Percentiles rank a stretch among this genome's conserved stretches.
These are phyloP conservation scores for Daldinia grandis DNA, from an alignment of 495 filamentous ascomycete species.

Conservation along the genomic window DNA sequence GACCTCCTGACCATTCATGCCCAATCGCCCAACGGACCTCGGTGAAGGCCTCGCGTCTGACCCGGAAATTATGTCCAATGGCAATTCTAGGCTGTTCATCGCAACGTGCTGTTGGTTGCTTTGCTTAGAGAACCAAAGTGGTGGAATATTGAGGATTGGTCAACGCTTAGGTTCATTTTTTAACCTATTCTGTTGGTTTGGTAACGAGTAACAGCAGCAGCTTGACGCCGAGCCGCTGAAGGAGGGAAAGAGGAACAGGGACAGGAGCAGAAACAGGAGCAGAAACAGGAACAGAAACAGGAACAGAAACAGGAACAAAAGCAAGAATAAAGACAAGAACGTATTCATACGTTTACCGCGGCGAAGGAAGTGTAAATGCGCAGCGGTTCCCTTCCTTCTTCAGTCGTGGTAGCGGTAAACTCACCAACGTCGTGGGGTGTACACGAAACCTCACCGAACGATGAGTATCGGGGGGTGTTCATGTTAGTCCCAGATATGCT, in stretches of 20 bases:
- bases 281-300: not conserved
- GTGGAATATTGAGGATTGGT: conserved; percentile 37
- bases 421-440: conserved; percentile 19
- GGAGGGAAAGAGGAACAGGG: conserved; percentile 4
- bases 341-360: conserved; percentile 20
- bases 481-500: conserved; percentile 27
- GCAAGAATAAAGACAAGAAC: no score
- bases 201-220: conserved; percentile 5
- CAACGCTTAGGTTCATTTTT: conserved; percentile 19
- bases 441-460: conserved; percentile 20
- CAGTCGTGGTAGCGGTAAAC: conserved; percentile 11
- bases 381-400: conserved; percentile 2
- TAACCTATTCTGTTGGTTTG: conserved; percentile 7
- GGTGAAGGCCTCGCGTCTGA: conserved; percentile 48
- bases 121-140: conserved; percentile 20
- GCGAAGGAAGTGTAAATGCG: conserved; percentile 36
- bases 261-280: not conserved
- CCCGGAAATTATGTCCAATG: conserved; percentile 55
- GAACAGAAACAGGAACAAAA: not conserved
- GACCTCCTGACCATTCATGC: conserved; percentile 51
- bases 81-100: conserved; percentile 35
- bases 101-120: conserved; percentile 47
- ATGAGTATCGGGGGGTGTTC: not conserved
- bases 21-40: conserved; percentile 48
- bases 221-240: conserved; percentile 32